These are phyloP conservation scores for Phenoliferia sp. DNA, from an alignment of 1,284 basidiomycete species.

Conservation along the genomic window DNA sequence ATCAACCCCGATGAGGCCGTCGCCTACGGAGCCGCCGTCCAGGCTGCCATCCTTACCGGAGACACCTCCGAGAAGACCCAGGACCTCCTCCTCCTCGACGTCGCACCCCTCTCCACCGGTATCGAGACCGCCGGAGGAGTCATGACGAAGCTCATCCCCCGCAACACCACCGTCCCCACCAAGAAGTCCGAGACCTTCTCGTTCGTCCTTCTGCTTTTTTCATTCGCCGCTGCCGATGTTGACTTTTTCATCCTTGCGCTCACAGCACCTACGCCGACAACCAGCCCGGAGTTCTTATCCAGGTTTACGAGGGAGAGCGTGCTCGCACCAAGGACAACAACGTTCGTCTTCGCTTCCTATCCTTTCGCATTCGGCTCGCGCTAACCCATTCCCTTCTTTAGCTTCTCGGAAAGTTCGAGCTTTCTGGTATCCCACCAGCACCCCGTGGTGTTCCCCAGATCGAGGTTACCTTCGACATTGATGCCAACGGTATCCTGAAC, in stretches of 20 bases:
- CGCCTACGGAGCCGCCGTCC: slow-evolving; percentile 98
- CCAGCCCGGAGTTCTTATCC: slow-evolving; percentile 97
- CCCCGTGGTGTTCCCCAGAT: slow-evolving; percentile 98
- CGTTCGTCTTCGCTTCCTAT: slow-evolving; percentile 26
- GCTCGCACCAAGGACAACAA: slow-evolving; percentile 99
- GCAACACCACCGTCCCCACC: slow-evolving; percentile 95
- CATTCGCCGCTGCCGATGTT: not conserved
- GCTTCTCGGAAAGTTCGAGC: slow-evolving; percentile 96
- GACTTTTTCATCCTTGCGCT: slow-evolving; percentile 40
- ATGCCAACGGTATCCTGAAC: slow-evolving; percentile 81
- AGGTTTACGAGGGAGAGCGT: slow-evolving; percentile 99
- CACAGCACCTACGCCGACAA: slow-evolving; percentile 91
- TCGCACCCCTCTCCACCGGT: slow-evolving; percentile 89
- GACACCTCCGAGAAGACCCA: slow-evolving; percentile 99
- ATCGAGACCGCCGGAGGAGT: slow-evolving; percentile 99
- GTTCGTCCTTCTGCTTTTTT: not conserved
- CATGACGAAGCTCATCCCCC: slow-evolving; percentile 62
- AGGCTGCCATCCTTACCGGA: slow-evolving; percentile 96
- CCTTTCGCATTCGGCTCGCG: not conserved
- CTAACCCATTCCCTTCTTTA: slow-evolving; percentile 15
- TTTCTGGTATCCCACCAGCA: slow-evolving; percentile 93
- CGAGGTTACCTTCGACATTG: slow-evolving; percentile 98
- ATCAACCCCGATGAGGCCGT: slow-evolving; percentile 99
- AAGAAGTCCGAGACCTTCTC: slow-evolving; percentile 77
- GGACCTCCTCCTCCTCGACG: slow-evolving; percentile 94